phyloP scores from a whole-genome alignment of 2,329 filamentous ascomycete species.

The Paecilomyces variotii region DNA sequence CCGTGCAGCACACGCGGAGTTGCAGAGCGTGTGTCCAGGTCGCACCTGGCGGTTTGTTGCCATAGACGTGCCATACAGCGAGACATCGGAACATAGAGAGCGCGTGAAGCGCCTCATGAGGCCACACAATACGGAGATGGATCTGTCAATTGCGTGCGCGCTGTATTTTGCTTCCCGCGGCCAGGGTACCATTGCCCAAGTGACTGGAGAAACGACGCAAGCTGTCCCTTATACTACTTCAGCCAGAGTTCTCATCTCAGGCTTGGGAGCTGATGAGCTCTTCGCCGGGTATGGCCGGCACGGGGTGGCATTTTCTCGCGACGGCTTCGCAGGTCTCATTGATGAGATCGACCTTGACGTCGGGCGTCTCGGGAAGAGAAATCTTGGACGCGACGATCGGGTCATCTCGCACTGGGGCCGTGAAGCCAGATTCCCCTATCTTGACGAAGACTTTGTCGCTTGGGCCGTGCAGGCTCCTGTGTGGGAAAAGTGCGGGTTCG shows the following conservation, averaged over 20 bases:
- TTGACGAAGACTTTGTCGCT: slow-evolving; percentile 78
- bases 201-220: slow-evolving; percentile 14
- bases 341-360: slow-evolving; percentile 83
- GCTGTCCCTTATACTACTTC: slow-evolving; percentile 52
- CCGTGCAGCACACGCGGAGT: slow-evolving; percentile 68
- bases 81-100: slow-evolving; percentile 60
- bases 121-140: slow-evolving; percentile 98
- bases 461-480: slow-evolving; percentile 70
- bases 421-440: slow-evolving; percentile 81
- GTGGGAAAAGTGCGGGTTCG: slow-evolving; percentile 84
- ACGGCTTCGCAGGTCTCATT: slow-evolving; percentile 62
- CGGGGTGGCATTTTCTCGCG: slow-evolving; percentile 61
- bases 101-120: slow-evolving; percentile 70
- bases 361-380: slow-evolving; percentile 78
- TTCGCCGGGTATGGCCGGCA: slow-evolving; percentile 92
- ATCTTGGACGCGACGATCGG: slow-evolving; percentile 87
- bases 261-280: slow-evolving; percentile 89
- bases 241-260: slow-evolving; percentile 80
- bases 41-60: slow-evolving; percentile 74
- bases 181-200: slow-evolving; percentile 40
- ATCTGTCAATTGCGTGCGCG: slow-evolving; percentile 85
- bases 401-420: slow-evolving; percentile 83
- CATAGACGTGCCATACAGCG: slow-evolving; percentile 72
- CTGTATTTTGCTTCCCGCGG: slow-evolving; percentile 92
- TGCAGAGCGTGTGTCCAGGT: slow-evolving; percentile 58